Conservation (phyloP, 495 filamentous ascomycete genomes). For the Penicillium paradoxum region DNA sequence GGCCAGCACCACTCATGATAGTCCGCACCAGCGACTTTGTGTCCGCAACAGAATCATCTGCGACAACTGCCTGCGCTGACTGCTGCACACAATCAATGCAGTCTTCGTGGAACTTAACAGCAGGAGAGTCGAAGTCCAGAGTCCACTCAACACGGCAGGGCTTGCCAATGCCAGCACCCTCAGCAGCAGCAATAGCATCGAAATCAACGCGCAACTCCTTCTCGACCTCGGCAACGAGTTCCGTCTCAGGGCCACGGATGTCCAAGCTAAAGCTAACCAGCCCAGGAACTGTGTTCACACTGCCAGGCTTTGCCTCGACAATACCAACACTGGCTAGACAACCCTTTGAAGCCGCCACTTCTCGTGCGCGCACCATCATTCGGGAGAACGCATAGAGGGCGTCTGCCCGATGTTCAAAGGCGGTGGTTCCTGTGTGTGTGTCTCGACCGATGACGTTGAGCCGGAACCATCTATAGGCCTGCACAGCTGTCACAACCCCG, state of each 20-base stretch:
- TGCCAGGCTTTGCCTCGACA: constrained; percentile 59
- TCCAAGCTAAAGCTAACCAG: constrained; percentile 66
- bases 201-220: constrained; percentile 52
- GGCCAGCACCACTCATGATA: constrained; percentile 55
- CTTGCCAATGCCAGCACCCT: constrained; percentile 46
- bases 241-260: constrained; percentile 58
- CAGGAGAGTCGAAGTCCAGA: constrained; percentile 58
- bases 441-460: constrained; percentile 61
- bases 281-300: constrained; percentile 72
- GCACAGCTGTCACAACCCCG: constrained; percentile 66
- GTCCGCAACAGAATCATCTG: constrained; percentile 42
- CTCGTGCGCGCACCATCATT: constrained; percentile 63
- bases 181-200: constrained; percentile 49
- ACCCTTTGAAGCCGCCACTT: constrained; percentile 49
- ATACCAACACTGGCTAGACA: constrained; percentile 71
- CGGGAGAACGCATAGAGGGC: constrained; percentile 63
- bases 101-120: constrained; percentile 63
- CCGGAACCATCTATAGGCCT: constrained; percentile 65
- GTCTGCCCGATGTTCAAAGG: constrained; percentile 54
- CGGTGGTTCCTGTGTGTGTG: constrained; percentile 73
- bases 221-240: constrained; percentile 52
- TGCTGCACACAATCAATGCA: constrained; percentile 63
- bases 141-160: constrained; percentile 55
- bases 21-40: constrained; percentile 38
- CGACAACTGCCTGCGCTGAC: constrained; percentile 52